These are phyloP conservation scores for Bryum argenteum DNA, from an alignment of 225 moss, liverwort and hornwort species.

Conservation along the genomic window DNA sequence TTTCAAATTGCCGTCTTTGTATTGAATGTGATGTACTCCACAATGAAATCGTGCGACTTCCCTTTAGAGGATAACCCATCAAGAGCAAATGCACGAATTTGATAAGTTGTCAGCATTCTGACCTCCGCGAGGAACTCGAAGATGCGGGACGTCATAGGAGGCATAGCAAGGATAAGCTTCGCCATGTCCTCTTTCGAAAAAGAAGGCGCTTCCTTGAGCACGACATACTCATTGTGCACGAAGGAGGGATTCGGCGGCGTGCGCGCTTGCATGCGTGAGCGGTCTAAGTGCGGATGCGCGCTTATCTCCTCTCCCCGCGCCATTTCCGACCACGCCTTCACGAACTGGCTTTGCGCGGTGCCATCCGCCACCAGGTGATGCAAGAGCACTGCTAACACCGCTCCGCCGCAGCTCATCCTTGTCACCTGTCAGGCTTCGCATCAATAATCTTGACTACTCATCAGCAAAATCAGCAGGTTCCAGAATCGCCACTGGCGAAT, in stretches of 20 bases:
- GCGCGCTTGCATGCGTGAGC: slow-evolving; percentile 47
- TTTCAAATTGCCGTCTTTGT: neutral
- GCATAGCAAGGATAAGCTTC: neutral
- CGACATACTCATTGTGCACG: slow-evolving; percentile 56
- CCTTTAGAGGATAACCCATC: neutral
- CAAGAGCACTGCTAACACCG: slow-evolving; percentile 42
- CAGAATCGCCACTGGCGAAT: too few species aligned
- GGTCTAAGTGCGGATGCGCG: slow-evolving; percentile 54
- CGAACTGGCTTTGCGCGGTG: slow-evolving; percentile 45
- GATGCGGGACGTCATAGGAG: slow-evolving; percentile 54
- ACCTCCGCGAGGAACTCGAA: slow-evolving; percentile 54
- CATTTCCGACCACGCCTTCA: slow-evolving; percentile 58
- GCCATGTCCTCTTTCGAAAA: slow-evolving; percentile 10
- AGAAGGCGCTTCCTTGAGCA: slow-evolving; percentile 25
- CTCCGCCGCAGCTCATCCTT: slow-evolving; percentile 63
- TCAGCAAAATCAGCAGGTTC: neutral
- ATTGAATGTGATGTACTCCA: neutral
- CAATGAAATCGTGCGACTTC: too few species aligned
- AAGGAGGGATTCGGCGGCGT: slow-evolving; percentile 40
- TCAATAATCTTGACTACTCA: too few species aligned
- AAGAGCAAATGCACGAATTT: neutral
- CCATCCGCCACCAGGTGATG: slow-evolving; percentile 65
- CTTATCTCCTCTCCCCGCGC: slow-evolving; percentile 39
- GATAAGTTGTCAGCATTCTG: neutral
- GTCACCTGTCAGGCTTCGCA: slow-evolving; percentile 44